These are phyloP conservation scores for Komagataella mondaviorum DNA, from an alignment of 805 yeast species.

Conservation along the genomic window DNA sequence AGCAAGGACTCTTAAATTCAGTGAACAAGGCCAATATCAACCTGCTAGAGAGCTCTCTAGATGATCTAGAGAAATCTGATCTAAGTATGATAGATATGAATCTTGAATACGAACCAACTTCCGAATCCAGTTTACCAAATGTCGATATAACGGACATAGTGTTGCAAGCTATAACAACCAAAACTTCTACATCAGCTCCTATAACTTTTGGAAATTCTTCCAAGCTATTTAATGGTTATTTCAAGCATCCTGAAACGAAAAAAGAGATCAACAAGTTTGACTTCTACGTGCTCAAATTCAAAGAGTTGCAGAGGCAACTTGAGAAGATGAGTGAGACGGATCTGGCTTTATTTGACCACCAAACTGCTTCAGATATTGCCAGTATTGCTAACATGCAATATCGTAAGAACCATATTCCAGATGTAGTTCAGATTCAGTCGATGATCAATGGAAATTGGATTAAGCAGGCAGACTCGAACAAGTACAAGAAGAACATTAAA, in stretches of 20 bases:
- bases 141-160: not conserved
- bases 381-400: not conserved
- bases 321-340: not conserved
- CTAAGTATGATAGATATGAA: constrained; percentile 3
- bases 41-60: constrained; percentile 2
- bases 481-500: not conserved
- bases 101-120: constrained; percentile 1
- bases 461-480: not conserved
- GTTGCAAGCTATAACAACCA: not conserved
- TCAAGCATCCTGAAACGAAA: not conserved
- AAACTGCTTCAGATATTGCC: not conserved
- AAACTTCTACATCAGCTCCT: not conserved
- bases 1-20: not conserved
- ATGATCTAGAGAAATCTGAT: constrained; percentile 3
- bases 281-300: not conserved
- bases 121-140: not conserved
- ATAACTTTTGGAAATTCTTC: not conserved
- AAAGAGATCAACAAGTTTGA: not conserved
- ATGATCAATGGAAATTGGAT: not conserved
- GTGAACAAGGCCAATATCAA: constrained; percentile 3
- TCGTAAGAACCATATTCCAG: not conserved
- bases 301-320: not conserved
- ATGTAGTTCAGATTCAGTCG: not conserved
- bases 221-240: not conserved
- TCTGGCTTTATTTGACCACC: not conserved